Percentiles rank a stretch among this genome's conserved stretches.
Conservation (phyloP, 2,329 filamentous ascomycete species). For the Exophiala sp. region DNA sequence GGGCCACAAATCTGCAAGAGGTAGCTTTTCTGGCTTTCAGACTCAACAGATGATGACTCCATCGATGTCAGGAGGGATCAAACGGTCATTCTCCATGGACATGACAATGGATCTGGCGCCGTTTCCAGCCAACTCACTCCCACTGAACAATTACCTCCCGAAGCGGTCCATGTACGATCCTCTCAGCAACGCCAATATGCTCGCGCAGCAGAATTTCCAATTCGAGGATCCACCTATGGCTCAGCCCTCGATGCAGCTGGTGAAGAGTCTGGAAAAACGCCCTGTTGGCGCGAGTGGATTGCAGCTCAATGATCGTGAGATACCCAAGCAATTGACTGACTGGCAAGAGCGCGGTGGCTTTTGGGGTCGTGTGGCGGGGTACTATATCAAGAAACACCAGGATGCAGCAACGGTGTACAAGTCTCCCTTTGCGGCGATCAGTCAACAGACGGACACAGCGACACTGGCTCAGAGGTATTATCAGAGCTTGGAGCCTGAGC, state of each 20-base stretch:
- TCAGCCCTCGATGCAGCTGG: slow-evolving; percentile 16
- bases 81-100: slow-evolving; percentile 20
- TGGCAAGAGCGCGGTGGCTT: slow-evolving; percentile 27
- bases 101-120: slow-evolving; percentile 24
- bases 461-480: slow-evolving; percentile 19
- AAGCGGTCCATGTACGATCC: slow-evolving; percentile 24
- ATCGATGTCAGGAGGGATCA: slow-evolving; percentile 15
- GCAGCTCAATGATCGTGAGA: slow-evolving; percentile 23
- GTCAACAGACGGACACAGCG: slow-evolving; percentile 1
- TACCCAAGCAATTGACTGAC: slow-evolving; percentile 21
- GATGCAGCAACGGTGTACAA: slow-evolving; percentile 24
- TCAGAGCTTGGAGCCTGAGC: slow-evolving; percentile 14
- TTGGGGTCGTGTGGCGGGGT: slow-evolving; percentile 25
- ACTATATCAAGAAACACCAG: slow-evolving; percentile 26
- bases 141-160: slow-evolving; percentile 15
- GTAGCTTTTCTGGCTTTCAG: slow-evolving; percentile 21
- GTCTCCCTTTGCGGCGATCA: slow-evolving; percentile 20
- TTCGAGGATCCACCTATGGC: slow-evolving; percentile 20
- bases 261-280: slow-evolving; percentile 20
- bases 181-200: slow-evolving; percentile 7
- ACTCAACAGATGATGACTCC: slow-evolving; percentile 5
- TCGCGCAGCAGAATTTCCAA: slow-evolving; percentile 10
- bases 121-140: slow-evolving; percentile 16
- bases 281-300: slow-evolving; percentile 21
- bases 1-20: slow-evolving; percentile 22